A percentile compares a stretch with the other conserved stretches of the same genome.
Evolutionary conservation across 2,329 filamentous ascomycete genomes (phyloP).

Genomic region (Paecilomyces variotii): DNA sequence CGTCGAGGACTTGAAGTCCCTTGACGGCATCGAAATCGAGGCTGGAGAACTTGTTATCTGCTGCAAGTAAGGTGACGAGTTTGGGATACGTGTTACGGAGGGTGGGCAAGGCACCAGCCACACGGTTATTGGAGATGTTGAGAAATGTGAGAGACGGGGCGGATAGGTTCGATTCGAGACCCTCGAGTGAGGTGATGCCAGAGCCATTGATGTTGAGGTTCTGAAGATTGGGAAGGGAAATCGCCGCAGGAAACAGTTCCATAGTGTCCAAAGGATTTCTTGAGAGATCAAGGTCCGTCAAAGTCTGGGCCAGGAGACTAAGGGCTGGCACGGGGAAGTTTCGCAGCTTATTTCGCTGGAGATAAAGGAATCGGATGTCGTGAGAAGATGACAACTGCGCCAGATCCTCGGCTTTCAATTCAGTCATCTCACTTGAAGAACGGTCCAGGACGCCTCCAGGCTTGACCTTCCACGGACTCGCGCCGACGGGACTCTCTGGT

Average conservation of each 20-base stretch:
- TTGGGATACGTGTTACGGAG: constrained; percentile 62
- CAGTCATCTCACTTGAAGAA: constrained; percentile 56
- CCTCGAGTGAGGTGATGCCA: constrained; percentile 61
- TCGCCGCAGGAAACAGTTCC: constrained; percentile 55
- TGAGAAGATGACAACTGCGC: constrained; percentile 37
- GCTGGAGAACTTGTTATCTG: constrained; percentile 70
- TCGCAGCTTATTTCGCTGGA: constrained; percentile 71
- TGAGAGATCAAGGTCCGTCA: constrained; percentile 66
- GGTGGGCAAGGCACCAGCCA: constrained; percentile 58
- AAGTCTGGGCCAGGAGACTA: constrained; percentile 59
- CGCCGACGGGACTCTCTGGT: constrained; percentile 35
- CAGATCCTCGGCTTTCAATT: constrained; percentile 43
- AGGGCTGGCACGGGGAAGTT: constrained; percentile 60
- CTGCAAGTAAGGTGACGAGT: constrained; percentile 61
- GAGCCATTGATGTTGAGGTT: constrained; percentile 71
- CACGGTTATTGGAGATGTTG: constrained; percentile 75
- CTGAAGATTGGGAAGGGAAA: constrained; percentile 65
- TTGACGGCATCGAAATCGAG: constrained; percentile 65
- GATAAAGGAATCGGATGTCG: constrained; percentile 51
- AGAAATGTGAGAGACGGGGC: constrained; percentile 69
- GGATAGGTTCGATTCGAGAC: constrained; percentile 58
- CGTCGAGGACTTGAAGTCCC: constrained; percentile 68
- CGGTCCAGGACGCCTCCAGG: constrained; percentile 53
- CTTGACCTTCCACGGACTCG: constrained; percentile 29
- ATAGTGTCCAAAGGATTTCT: constrained; percentile 64